Percentiles rank a stretch among this genome's conserved stretches.
These are phyloP conservation scores for Agaricales sp. DNA, from an alignment of 1,284 basidiomycete genomes.

Conservation along the genomic window DNA sequence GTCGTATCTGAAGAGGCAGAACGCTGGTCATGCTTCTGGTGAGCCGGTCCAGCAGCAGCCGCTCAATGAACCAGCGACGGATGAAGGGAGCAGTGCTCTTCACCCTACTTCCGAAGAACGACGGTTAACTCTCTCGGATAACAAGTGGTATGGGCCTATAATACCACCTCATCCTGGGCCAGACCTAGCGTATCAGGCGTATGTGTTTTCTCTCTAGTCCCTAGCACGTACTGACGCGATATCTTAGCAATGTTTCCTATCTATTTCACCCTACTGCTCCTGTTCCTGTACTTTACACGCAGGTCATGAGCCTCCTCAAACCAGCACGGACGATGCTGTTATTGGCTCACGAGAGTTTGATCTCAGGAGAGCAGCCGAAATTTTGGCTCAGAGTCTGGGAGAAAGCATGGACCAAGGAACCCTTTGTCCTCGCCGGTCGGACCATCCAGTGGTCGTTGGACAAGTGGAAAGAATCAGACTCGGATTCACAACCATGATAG, in stretches of 20 bases:
- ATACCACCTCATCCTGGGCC: slow-evolving; percentile 26
- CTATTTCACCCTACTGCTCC: slow-evolving; percentile 26
- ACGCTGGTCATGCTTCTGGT: slow-evolving; percentile 12
- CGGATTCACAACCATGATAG: background rate
- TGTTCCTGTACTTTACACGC: slow-evolving; percentile 31
- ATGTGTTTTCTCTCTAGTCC: slow-evolving; percentile 4
- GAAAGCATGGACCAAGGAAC: slow-evolving; percentile 42
- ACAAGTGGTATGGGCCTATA: slow-evolving; percentile 28
- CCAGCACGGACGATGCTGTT: slow-evolving; percentile 37
- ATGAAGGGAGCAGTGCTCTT: background rate
- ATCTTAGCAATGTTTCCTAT: slow-evolving; percentile 18
- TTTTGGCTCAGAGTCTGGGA: slow-evolving; percentile 42
- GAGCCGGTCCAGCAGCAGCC: background rate
- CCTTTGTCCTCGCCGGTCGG: slow-evolving; percentile 38
- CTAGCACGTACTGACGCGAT: background rate
- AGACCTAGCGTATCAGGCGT: slow-evolving; percentile 25
- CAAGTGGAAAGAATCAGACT: slow-evolving; percentile 30
- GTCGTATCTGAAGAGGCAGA: slow-evolving; percentile 24
- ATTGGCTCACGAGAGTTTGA: slow-evolving; percentile 36
- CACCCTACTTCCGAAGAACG: slow-evolving; percentile 7
- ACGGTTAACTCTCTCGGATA: slow-evolving; percentile 13
- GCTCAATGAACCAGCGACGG: background rate
- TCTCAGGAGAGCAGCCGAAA: slow-evolving; percentile 38
- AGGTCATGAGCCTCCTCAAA: slow-evolving; percentile 34
- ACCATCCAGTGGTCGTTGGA: slow-evolving; percentile 35